These are phyloP conservation scores for Leccinellum luteum DNA, from an alignment of 768 basidiomycete species.

Conservation along the genomic window DNA sequence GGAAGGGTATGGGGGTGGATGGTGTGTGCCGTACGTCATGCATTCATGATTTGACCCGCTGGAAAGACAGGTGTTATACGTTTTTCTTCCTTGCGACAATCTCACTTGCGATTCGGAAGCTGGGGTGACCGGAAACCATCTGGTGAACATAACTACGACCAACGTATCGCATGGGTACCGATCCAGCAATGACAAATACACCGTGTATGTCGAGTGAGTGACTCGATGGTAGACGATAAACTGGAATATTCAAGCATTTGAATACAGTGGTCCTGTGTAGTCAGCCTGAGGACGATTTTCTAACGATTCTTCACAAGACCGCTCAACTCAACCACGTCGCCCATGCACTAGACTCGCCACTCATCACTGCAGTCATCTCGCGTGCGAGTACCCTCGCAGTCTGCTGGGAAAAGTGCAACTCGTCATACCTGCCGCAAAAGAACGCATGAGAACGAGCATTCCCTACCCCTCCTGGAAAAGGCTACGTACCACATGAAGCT, in stretches of 20 bases:
- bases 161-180: neutral
- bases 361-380: slow-evolving; percentile 47
- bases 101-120: slow-evolving; percentile 1
- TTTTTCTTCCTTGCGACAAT: slow-evolving; percentile 9
- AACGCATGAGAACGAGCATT: neutral
- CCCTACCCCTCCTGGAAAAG: neutral
- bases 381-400: slow-evolving; percentile 51
- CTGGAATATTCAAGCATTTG: no score
- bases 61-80: slow-evolving; percentile 6
- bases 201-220: no score
- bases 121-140: neutral
- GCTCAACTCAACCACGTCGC: slow-evolving; percentile 48
- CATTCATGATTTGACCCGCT: no score
- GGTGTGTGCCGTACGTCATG: neutral
- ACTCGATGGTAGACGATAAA: no score
- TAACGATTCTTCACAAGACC: neutral
- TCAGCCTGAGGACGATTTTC: no score
- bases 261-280: no score
- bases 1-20: neutral
- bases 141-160: neutral
- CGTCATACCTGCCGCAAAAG: slow-evolving; percentile 35
- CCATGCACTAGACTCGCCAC: slow-evolving; percentile 41
- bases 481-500: slow-evolving; percentile 57
- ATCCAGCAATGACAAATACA: neutral
- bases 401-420: slow-evolving; percentile 61